Evolutionary conservation across 257 asterid genomes (phyloP).

Genomic region (Przewalskia tangutica): DNA sequence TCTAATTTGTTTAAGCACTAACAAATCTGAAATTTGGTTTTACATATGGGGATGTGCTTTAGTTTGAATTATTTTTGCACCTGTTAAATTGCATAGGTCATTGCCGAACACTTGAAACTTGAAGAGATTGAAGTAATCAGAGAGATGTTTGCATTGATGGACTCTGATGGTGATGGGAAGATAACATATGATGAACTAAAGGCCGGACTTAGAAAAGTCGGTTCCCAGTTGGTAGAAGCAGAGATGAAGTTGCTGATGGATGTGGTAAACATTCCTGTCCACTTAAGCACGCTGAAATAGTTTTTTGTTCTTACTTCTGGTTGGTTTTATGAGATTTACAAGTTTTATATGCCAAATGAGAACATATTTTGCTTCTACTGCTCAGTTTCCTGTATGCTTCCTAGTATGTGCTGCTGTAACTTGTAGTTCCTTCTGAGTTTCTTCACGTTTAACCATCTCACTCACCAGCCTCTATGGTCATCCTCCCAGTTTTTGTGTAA

Average conservation of each 20-base stretch:
- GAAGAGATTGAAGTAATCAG: constrained; percentile 93
- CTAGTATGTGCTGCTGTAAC: neutral
- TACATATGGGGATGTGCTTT: neutral
- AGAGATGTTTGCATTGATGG: constrained; percentile 94
- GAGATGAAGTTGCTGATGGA: constrained; percentile 96
- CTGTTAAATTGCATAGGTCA: constrained; percentile 42
- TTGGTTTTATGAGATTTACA: neutral
- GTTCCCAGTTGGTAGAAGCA: constrained; percentile 95
- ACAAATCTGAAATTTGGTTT: neutral
- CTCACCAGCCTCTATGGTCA: neutral
- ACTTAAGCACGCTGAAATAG: neutral
- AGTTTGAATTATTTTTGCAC: neutral
- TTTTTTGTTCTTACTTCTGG: neutral
- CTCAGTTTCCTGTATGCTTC: neutral
- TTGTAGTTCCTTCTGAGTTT: neutral
- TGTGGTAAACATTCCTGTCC: constrained; percentile 53
- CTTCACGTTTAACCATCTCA: neutral
- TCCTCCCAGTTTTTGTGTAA: neutral
- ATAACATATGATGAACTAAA: constrained; percentile 78
- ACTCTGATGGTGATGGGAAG: constrained; percentile 83
- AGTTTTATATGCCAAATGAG: neutral
- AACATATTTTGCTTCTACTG: neutral
- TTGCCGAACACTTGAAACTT: constrained; percentile 78
- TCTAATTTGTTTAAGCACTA: neutral
- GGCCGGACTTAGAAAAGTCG: constrained; percentile 81